A percentile compares a stretch with the other conserved stretches of the same genome.
Evolutionary conservation across 169 alveolate genomes (phyloP).

Genomic region (Plasmodium yoelii): DNA sequence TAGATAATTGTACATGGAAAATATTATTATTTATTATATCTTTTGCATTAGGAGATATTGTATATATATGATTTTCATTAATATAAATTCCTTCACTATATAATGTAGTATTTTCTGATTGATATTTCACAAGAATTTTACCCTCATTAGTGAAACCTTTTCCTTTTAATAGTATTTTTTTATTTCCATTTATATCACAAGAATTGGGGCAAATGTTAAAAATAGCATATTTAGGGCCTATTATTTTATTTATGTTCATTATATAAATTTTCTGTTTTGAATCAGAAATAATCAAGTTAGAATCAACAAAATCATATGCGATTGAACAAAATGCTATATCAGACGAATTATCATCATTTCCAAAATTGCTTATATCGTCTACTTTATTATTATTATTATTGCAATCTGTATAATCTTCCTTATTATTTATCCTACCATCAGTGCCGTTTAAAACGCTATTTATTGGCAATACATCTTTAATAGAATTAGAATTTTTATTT

Average conservation of each 20-base stretch:
- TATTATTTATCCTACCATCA: slow-evolving; percentile 1
- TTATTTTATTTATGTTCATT: slow-evolving; percentile 59
- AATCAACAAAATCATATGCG: slow-evolving; percentile 55
- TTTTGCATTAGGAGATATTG: slow-evolving; percentile 58
- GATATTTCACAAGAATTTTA: slow-evolving; percentile 29
- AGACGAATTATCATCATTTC: slow-evolving; percentile 7
- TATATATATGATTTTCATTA: slow-evolving; percentile 66
- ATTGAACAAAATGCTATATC: slow-evolving; percentile 32
- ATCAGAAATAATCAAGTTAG: slow-evolving; percentile 56
- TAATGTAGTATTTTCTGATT: slow-evolving; percentile 38
- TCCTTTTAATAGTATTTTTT: slow-evolving; percentile 54
- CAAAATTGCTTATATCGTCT: not conserved
- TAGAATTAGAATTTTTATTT: not conserved
- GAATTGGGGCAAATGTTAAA: slow-evolving; percentile 38
- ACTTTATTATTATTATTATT: slow-evolving; percentile 8
- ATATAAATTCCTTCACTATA: slow-evolving; percentile 67
- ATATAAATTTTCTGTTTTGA: slow-evolving; percentile 30
- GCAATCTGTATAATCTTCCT: not conserved
- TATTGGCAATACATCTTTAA: not conserved
- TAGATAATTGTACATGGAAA: slow-evolving; percentile 59
- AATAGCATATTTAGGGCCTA: slow-evolving; percentile 72
- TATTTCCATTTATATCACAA: slow-evolving; percentile 52
- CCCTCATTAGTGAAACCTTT: slow-evolving; percentile 71
- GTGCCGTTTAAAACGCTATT: not conserved
- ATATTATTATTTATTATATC: slow-evolving; percentile 48